Conservation (phyloP, 2,329 filamentous ascomycete species). For the Neopestalotiopsis sp. region DNA sequence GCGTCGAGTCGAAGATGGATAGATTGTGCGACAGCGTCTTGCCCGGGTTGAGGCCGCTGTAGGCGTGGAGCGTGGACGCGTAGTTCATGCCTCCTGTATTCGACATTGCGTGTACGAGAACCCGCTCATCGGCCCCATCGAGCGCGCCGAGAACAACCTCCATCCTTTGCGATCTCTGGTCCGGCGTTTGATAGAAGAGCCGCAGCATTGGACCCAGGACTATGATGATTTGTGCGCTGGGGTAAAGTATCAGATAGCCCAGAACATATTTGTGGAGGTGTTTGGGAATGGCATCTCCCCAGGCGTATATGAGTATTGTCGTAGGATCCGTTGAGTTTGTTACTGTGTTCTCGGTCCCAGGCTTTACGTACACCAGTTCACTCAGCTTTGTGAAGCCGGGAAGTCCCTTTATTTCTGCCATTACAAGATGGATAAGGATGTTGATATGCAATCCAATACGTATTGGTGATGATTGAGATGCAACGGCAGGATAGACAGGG, state of each 20-base stretch:
- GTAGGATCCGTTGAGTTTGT: conserved; percentile 40
- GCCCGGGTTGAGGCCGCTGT: conserved; percentile 39
- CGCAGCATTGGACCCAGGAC: conserved; percentile 55
- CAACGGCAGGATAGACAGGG: background rate
- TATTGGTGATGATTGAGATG: background rate
- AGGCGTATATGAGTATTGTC: conserved; percentile 59
- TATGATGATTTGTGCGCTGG: conserved; percentile 54
- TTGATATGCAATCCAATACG: background rate
- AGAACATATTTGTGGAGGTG: conserved; percentile 61
- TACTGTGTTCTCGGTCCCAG: conserved; percentile 15
- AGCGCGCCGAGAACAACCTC: conserved; percentile 47
- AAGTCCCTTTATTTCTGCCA: conserved; percentile 4
- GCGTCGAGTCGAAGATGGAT: conserved; percentile 57
- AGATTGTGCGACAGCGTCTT: conserved; percentile 51
- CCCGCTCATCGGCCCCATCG: conserved; percentile 37
- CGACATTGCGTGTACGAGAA: conserved; percentile 61
- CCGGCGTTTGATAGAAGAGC: conserved; percentile 48
- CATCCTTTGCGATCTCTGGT: conserved; percentile 50
- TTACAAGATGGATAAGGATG: background rate
- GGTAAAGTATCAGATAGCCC: conserved; percentile 56
- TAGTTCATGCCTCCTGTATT: conserved; percentile 63
- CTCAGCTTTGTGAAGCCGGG: conserved; percentile 14
- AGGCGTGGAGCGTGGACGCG: conserved; percentile 54
- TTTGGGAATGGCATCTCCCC: conserved; percentile 60
- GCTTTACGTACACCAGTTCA: conserved; percentile 13